Evolutionary conservation across 2,329 filamentous ascomycete species (phyloP), one percentile per base, ranked within the genome.

Genomic region (Blastomyces silverae): DNA sequence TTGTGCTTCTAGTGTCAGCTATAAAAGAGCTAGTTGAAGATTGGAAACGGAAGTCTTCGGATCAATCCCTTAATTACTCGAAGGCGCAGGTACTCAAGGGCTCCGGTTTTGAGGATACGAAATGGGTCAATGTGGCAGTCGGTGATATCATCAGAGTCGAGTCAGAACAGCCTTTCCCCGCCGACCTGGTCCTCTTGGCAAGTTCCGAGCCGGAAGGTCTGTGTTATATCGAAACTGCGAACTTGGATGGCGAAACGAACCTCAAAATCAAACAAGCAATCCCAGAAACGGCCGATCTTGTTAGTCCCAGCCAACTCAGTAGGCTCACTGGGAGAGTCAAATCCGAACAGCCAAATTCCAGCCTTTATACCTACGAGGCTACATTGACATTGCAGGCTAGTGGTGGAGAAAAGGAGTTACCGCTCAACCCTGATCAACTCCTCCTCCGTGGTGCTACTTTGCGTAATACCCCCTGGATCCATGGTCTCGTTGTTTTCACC

Each of bases 171-270:
- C 88, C 94, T 0, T 97, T 99, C 73, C 94, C 94, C 0, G 92
- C 94, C 48, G 94, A 99, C 77, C 78, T 99, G 69, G 91, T 97
- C 4, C 82, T 99, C 34, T 81, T 99, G 64, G 92, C 94, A 10
- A 96, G 91, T 73, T 97, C 94, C 7, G 95, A 99, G 75, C 95
- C 94, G 0, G 94, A 99, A 80, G 94, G 94, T 71, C 80, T 99
- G 64, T 99, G 94, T 79, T 99, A 99, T 76, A 97, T 99, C 73
- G 94, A 99, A 79, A 99, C 94, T 1, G 93, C 94, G 31, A 99
- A 99, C 74, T 82, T 99, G 65, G 94, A 99, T 72, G 94, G 94
- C 70, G 94, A 99, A 79, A 99, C 94, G 25, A 99, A 99, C 75
- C 80, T 99, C 70, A 99, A 99, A 79, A 96, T 99, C 80, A 99